phyloP scores from a whole-genome alignment of 1,284 basidiomycete genomes.

The Tylopilus orsonianus region DNA sequence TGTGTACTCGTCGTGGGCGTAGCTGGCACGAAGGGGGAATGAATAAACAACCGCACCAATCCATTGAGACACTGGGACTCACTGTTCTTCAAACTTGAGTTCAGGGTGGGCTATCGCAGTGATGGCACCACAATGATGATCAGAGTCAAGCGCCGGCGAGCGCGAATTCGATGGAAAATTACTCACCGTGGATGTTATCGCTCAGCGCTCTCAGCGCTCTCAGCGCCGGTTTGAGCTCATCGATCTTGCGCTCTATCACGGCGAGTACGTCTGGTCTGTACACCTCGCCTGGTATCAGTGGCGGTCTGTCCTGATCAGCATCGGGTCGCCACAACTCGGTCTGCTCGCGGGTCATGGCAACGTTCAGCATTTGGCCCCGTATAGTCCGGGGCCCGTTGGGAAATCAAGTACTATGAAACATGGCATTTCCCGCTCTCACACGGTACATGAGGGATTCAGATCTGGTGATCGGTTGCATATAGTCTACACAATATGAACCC shows the following conservation, averaged over 20 bases:
- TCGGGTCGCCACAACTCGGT: slow-evolving; percentile 35
- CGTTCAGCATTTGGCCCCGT: too few relatives aligned
- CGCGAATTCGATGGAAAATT: background rate
- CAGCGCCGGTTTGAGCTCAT: slow-evolving; percentile 52
- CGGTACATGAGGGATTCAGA: slow-evolving; percentile 1
- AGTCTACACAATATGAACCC: slow-evolving; percentile 4
- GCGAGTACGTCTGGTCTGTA: slow-evolving; percentile 44
- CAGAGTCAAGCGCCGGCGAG: slow-evolving; percentile 11
- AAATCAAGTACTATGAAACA: too few relatives aligned
- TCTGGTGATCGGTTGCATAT: background rate
- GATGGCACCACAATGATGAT: background rate
- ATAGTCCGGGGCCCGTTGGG: too few relatives aligned
- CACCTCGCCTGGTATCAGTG: slow-evolving; percentile 24
- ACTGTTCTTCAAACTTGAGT: slow-evolving; percentile 57
- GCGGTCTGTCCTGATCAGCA: slow-evolving; percentile 20
- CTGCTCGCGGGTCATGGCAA: too few relatives aligned
- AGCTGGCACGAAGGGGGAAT: slow-evolving; percentile 33
- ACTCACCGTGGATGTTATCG: slow-evolving; percentile 65
- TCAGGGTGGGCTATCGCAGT: slow-evolving; percentile 61
- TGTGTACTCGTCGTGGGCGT: slow-evolving; percentile 58
- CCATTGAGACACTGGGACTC: slow-evolving; percentile 23
- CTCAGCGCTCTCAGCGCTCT: slow-evolving; percentile 63
- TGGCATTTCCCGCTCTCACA: background rate
- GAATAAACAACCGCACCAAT: slow-evolving; percentile 7
- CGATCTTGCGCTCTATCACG: slow-evolving; percentile 58